Percentiles rank a stretch among this genome's conserved stretches.
phyloP scores from a whole-genome alignment of 768 basidiomycete species.

The Lentinula guzmanii region DNA sequence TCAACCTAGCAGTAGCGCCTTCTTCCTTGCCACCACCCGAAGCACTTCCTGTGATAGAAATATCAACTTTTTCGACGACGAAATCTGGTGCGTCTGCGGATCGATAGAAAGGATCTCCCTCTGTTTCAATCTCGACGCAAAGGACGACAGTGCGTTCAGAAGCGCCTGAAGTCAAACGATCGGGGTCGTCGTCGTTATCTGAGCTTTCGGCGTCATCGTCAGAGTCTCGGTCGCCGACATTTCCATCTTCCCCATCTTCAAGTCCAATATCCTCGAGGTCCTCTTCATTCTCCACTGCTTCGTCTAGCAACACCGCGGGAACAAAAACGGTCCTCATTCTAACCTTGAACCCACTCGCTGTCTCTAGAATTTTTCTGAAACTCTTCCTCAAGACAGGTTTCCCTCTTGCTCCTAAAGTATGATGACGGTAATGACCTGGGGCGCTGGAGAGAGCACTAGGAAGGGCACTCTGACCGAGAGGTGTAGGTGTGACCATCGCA shows the following conservation, averaged over 20 bases:
- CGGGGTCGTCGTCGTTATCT: constrained; percentile 26
- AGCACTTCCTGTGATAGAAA: constrained; percentile 60
- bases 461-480: not conserved
- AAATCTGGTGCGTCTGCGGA: constrained; percentile 43
- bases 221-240: constrained; percentile 9
- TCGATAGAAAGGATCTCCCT: constrained; percentile 36
- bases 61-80: constrained; percentile 67
- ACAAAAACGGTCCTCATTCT: constrained; percentile 94
- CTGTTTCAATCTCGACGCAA: constrained; percentile 88
- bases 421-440: not conserved
- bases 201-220: constrained; percentile 3
- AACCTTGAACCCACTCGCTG: constrained; percentile 80
- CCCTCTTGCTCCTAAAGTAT: constrained; percentile 35
- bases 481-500: constrained; percentile 24
- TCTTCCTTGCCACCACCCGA: constrained; percentile 28
- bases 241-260: constrained; percentile 8
- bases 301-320: constrained; percentile 64
- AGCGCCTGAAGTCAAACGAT: constrained; percentile 58
- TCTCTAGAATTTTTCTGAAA: constrained; percentile 71
- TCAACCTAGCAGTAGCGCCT: constrained; percentile 41
- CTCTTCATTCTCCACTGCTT: not conserved
- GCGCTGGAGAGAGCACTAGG: not conserved
- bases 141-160: constrained; percentile 84
- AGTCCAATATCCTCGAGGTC: not conserved
- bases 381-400: constrained; percentile 79